phyloP scores from a whole-genome alignment of 1,139 yeast species.

The Saccharomyces hybrid region DNA sequence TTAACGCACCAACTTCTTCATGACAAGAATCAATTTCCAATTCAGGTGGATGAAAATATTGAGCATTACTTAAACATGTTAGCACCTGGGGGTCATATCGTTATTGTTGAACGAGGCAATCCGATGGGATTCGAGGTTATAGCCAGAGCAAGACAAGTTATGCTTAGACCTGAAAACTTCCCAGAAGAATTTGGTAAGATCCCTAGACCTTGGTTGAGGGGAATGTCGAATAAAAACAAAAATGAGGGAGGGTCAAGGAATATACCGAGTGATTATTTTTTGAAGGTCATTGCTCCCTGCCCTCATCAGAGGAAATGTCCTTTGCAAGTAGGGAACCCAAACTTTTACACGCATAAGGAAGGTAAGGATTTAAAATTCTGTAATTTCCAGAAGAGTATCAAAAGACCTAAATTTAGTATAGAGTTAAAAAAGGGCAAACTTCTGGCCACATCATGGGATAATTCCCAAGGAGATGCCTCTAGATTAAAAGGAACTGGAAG shows the following conservation, averaged over 20 bases:
- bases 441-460: slow-evolving; percentile 67
- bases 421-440: slow-evolving; percentile 79
- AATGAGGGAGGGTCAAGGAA: slow-evolving; percentile 6
- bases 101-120: slow-evolving; percentile 80
- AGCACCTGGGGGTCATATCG: slow-evolving; percentile 70
- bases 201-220: slow-evolving; percentile 64
- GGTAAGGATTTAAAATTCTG: slow-evolving; percentile 66
- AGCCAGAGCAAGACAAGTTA: slow-evolving; percentile 82
- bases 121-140: slow-evolving; percentile 82
- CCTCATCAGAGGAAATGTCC: slow-evolving; percentile 86
- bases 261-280: slow-evolving; percentile 40
- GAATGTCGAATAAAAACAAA: slow-evolving; percentile 37
- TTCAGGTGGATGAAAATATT: slow-evolving; percentile 64
- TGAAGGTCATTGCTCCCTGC: slow-evolving; percentile 79
- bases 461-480: slow-evolving; percentile 44
- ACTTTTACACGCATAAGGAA: slow-evolving; percentile 52
- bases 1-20: slow-evolving; percentile 72
- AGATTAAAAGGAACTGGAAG: slow-evolving; percentile 56
- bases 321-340: slow-evolving; percentile 68
- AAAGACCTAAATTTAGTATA: slow-evolving; percentile 67
- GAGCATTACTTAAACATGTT: slow-evolving; percentile 53
- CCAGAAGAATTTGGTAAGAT: slow-evolving; percentile 51
- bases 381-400: slow-evolving; percentile 62
- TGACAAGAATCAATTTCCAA: slow-evolving; percentile 54
- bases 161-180: slow-evolving; percentile 73